Evolutionary conservation across 2,329 filamentous ascomycete genomes (phyloP).

Genomic region (Thielaviopsis punctulata): DNA sequence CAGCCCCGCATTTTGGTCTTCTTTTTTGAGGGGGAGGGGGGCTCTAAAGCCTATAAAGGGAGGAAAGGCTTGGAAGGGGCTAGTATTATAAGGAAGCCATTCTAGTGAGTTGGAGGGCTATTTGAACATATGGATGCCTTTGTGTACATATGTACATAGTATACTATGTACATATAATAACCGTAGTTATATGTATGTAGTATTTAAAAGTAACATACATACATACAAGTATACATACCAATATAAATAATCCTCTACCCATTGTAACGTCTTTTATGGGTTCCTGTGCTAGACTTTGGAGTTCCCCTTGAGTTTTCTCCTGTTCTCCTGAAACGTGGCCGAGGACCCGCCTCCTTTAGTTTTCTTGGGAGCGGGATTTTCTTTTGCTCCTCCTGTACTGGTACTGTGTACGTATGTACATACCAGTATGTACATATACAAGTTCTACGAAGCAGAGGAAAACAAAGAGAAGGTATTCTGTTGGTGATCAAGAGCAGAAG

Average conservation of each 20-base stretch:
- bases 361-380: background rate
- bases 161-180: too few relatives aligned
- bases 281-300: background rate
- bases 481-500: too few relatives aligned
- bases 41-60: background rate
- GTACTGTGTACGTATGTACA: background rate
- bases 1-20: too few relatives aligned
- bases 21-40: too few relatives aligned
- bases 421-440: too few relatives aligned
- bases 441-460: background rate
- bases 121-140: too few relatives aligned
- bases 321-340: constrained; percentile 12
- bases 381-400: background rate
- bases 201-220: background rate
- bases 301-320: background rate
- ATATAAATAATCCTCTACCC: too few relatives aligned
- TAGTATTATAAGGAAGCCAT: background rate
- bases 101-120: background rate
- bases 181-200: too few relatives aligned
- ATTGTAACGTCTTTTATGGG: too few relatives aligned
- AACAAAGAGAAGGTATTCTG: background rate
- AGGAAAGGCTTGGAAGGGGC: background rate
- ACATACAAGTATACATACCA: background rate
- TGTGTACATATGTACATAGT: too few relatives aligned
- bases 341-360: constrained; percentile 8